Evolutionary conservation across 192 early-diverging fungal species (phyloP).

Genomic region (Umbelopsis sp.): DNA sequence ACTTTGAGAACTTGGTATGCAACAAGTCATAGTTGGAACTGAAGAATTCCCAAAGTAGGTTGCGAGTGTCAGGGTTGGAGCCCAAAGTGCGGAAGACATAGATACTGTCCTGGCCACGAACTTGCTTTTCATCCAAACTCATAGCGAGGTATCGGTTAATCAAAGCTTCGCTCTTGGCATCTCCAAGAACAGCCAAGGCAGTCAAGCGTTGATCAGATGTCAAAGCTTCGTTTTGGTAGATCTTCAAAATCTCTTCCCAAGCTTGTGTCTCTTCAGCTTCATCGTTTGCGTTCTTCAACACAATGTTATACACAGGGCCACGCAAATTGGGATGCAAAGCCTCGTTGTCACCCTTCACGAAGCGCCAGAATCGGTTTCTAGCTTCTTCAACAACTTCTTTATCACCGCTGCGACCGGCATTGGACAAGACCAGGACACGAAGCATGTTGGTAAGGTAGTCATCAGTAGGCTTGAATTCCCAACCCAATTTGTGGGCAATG

Average conservation of each 20-base stretch:
- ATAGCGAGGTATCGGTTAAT: slow-evolving; percentile 64
- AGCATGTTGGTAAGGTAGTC: slow-evolving; percentile 75
- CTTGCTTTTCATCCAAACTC: slow-evolving; percentile 61
- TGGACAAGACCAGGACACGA: slow-evolving; percentile 74
- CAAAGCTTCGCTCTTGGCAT: slow-evolving; percentile 55
- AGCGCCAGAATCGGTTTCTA: slow-evolving; percentile 66
- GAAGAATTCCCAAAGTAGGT: slow-evolving; percentile 70
- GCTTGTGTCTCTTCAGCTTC: slow-evolving; percentile 47
- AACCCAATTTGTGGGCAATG: slow-evolving; percentile 76
- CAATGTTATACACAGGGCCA: slow-evolving; percentile 71
- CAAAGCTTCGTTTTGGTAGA: slow-evolving; percentile 60
- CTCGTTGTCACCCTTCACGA: slow-evolving; percentile 66
- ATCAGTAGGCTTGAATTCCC: slow-evolving; percentile 71
- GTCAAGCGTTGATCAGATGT: slow-evolving; percentile 70
- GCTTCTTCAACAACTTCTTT: slow-evolving; percentile 64
- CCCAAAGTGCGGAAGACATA: slow-evolving; percentile 57
- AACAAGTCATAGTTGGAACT: slow-evolving; percentile 62
- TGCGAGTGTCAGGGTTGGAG: slow-evolving; percentile 55
- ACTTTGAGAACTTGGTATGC: slow-evolving; percentile 55
- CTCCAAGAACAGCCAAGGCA: slow-evolving; percentile 66
- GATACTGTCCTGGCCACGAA: slow-evolving; percentile 74
- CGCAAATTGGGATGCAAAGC: slow-evolving; percentile 79
- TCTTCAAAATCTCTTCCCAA: slow-evolving; percentile 63
- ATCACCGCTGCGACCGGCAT: slow-evolving; percentile 74
- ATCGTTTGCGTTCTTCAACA: slow-evolving; percentile 62